Conservation (phyloP, 768 basidiomycete genomes). For the Lyophyllum atratum region DNA sequence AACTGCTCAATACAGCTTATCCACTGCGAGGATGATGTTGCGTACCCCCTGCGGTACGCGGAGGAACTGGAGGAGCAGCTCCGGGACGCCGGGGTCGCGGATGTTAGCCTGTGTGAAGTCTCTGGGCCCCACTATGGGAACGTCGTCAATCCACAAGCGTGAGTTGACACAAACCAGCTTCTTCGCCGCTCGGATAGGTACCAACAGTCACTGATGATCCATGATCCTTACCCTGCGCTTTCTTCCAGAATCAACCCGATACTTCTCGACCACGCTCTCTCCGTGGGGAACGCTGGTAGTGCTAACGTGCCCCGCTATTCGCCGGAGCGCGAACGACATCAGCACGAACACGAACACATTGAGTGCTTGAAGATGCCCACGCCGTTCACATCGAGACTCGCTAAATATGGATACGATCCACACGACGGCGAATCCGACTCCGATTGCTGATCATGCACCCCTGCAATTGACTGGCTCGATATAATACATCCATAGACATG, state of each 20-base stretch:
- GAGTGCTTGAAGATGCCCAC: conserved; percentile 15
- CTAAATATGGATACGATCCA: conserved; percentile 18
- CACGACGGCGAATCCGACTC: conserved; percentile 16
- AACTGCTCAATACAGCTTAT: conserved; percentile 24
- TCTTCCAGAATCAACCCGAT: conserved; percentile 19
- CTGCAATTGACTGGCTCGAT: not conserved
- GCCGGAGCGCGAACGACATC: not conserved
- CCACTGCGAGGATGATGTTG: conserved; percentile 28
- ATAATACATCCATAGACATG: not conserved
- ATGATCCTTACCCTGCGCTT: not conserved
- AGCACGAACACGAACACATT: not conserved
- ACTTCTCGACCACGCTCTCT: conserved; percentile 16
- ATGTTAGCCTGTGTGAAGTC: conserved; percentile 20
- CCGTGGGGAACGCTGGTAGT: not conserved
- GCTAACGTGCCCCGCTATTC: not conserved
- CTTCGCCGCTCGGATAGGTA: not conserved
- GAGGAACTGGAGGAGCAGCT: conserved; percentile 20
- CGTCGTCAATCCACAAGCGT: conserved; percentile 22
- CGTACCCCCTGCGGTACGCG: conserved; percentile 17
- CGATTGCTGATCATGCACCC: not conserved
- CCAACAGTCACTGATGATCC: not conserved
- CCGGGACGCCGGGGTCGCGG: conserved; percentile 19
- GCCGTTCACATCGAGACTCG: conserved; percentile 17
- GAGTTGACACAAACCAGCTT: not conserved
- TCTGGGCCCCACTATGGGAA: conserved; percentile 24